Evolutionary conservation across 352 stramenopile species (phyloP).

Genomic region (Globisporangium alternatum): DNA sequence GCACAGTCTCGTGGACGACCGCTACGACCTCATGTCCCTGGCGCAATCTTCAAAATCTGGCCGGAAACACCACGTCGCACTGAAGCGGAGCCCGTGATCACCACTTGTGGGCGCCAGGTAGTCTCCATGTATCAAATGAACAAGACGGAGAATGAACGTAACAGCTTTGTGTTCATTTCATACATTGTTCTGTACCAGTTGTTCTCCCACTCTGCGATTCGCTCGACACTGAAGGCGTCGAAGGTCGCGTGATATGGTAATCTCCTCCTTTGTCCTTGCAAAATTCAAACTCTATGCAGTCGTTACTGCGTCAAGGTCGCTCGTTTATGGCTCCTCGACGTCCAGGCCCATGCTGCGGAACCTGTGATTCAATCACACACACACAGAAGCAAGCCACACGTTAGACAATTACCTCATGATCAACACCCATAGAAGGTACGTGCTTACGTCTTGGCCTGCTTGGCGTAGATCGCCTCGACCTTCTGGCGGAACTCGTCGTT

Average conservation of each 20-base stretch:
- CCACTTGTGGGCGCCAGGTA: not conserved
- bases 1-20: slow-evolving; percentile 81
- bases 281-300: slow-evolving; percentile 18
- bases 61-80: slow-evolving; percentile 23
- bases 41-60: slow-evolving; percentile 38
- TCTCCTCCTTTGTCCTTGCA: not conserved
- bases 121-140: slow-evolving; percentile 1
- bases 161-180: not conserved
- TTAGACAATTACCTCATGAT: not conserved
- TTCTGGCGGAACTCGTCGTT: slow-evolving; percentile 63
- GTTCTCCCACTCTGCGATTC: not conserved
- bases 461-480: slow-evolving; percentile 65
- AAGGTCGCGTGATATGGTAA: not conserved
- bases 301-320: not conserved
- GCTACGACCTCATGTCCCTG: slow-evolving; percentile 87
- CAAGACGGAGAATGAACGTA: not conserved
- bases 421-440: not conserved
- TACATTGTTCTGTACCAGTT: not conserved
- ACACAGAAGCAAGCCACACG: not conserved
- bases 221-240: not conserved
- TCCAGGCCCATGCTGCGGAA: slow-evolving; percentile 72
- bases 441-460: slow-evolving; percentile 69
- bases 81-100: slow-evolving; percentile 16
- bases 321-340: slow-evolving; percentile 42
- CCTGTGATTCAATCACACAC: slow-evolving; percentile 20